Evolutionary conservation across 2,329 filamentous ascomycete species (phyloP), one percentile per base, ranked within the genome.

Genomic region (Aspergillus cejpii): DNA sequence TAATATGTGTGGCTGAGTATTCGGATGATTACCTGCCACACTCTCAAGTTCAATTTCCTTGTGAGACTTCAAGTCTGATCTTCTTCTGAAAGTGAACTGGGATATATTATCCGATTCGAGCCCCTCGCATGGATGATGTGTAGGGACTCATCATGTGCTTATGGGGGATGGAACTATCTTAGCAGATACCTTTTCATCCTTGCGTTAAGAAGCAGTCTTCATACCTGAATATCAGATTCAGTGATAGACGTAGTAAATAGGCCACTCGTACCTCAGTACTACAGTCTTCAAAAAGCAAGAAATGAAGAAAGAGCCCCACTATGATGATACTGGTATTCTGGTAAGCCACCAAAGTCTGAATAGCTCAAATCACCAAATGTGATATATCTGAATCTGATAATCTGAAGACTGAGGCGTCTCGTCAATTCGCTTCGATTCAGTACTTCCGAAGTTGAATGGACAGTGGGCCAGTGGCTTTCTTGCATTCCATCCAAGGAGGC

Each of bases 401-500:
- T 5, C 23, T 24, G 5, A 27, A 27, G 24, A 27, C 8, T 0
- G n/a, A n/a, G n/a, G 1, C 1, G 28, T 14, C 28, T 31, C 28
- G 28, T 31, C 28, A 14, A 31, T 31, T 31, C 28, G 28, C 14
- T 31, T 31, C 6, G 28, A 15, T 3, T 31, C 28, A 15, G 28
- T 31, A n/a, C n/a, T n/a, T n/a, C n/a, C n/a, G n/a, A 24, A 24
- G 23, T 5, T 8, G 23, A 24, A 24, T 24, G 4, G 23, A 24
- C 8, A 48, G 31, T 15, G 37, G 40, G 34, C 43, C 40, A 19
- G 38, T 19, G 26, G 31, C 19, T 3, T 17, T 48, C 49, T 46
- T 17, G 41, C 33, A 46, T 51, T 51, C 46, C 43, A 42, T 46
- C 40, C 24, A 40, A 21, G 29, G 19, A 40, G n/a, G 21, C 6